These are phyloP conservation scores for Beauveria bassiana DNA, from an alignment of 2,329 filamentous ascomycete genomes.

Conservation along the genomic window DNA sequence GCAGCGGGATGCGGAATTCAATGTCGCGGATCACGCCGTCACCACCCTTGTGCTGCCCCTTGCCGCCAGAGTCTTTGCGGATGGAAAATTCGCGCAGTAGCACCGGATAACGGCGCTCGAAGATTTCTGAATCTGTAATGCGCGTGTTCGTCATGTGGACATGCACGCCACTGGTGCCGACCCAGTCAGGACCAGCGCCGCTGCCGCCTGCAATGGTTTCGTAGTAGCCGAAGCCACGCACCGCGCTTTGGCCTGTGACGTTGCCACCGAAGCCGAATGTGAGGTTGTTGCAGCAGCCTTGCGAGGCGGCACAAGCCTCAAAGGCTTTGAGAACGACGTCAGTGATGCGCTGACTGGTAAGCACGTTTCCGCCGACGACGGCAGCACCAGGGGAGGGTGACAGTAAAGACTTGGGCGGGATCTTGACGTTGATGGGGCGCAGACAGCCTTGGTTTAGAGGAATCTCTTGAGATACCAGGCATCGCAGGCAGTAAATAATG, in stretches of 20 bases:
- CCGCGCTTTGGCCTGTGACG: constrained; percentile 26
- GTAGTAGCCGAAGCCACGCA: constrained; percentile 38
- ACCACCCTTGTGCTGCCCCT: constrained; percentile 60
- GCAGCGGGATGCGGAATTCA: constrained; percentile 69
- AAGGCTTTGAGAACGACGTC: constrained; percentile 58
- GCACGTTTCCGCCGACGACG: constrained; percentile 75
- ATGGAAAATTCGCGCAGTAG: constrained; percentile 64
- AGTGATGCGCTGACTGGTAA: constrained; percentile 36
- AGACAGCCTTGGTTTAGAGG: constrained; percentile 79
- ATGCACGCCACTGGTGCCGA: constrained; percentile 36
- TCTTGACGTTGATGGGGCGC: constrained; percentile 65
- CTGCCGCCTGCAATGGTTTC: constrained; percentile 60
- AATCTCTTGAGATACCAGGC: constrained; percentile 72
- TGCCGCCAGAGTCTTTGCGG: constrained; percentile 53
- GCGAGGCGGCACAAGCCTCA: constrained; percentile 67
- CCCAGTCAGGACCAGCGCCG: constrained; percentile 56
- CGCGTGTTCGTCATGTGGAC: constrained; percentile 68
- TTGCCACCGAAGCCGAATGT: constrained; percentile 66
- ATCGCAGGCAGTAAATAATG: constrained; percentile 81
- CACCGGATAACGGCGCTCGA: constrained; percentile 56
- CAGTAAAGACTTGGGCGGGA: constrained; percentile 65
- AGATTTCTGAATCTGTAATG: constrained; percentile 50
- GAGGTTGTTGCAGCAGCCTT: constrained; percentile 77
- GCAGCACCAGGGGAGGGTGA: constrained; percentile 70
- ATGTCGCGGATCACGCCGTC: constrained; percentile 72